Evolutionary conservation across 257 asterid species (phyloP).

Genomic region (Solanum arcanum): DNA sequence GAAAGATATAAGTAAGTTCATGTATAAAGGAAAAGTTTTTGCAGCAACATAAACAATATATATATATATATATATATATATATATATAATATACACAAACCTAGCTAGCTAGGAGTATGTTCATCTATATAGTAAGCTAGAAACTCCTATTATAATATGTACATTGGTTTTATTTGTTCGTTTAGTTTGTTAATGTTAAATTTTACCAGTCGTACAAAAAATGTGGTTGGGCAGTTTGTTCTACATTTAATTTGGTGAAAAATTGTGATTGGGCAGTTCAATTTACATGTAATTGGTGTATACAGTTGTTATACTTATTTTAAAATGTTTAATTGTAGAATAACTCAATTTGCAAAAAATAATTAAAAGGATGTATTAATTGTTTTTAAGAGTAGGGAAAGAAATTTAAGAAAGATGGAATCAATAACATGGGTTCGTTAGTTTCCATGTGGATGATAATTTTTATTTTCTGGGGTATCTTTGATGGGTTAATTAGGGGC

Average conservation of each 20-base stretch:
- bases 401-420: conserved; percentile 7
- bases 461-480: conserved; percentile 2
- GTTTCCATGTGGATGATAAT: conserved; percentile 34
- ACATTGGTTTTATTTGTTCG: not conserved
- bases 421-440: conserved; percentile 36
- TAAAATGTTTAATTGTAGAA: too few species aligned
- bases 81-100: not conserved
- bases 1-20: not conserved
- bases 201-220: not conserved
- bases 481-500: conserved; percentile 27
- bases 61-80: not conserved
- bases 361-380: not conserved
- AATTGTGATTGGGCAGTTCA: too few species aligned
- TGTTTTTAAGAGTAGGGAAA: not conserved
- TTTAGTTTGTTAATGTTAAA: not conserved
- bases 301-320: not conserved
- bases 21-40: not conserved
- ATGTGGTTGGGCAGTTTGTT: not conserved
- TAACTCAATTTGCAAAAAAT: not conserved
- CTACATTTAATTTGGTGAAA: not conserved
- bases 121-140: not conserved
- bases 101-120: not conserved
- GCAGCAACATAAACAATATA: not conserved
- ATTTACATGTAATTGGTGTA: not conserved
- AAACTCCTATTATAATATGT: not conserved